These are phyloP conservation scores for Tremellales sp. DNA, from an alignment of 1,284 basidiomycete species.

Conservation along the genomic window DNA sequence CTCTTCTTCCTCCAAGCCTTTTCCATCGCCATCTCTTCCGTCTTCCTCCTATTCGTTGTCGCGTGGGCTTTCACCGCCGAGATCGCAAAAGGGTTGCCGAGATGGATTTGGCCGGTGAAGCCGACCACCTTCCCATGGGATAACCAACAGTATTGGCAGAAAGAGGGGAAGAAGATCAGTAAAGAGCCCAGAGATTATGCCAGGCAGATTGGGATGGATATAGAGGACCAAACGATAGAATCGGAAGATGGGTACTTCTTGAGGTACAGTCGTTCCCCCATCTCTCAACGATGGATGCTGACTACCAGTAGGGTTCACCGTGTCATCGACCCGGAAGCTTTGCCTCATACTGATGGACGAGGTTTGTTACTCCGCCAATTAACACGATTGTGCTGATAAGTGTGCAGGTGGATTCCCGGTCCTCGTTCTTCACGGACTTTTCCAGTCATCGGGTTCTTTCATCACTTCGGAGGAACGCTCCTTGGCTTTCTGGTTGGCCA, in stretches of 20 bases:
- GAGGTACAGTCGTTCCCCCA: constrained; percentile 35
- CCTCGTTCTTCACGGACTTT: constrained; percentile 60
- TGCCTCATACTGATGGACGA: constrained; percentile 49
- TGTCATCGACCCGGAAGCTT: constrained; percentile 53
- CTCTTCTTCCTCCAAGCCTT: constrained; percentile 52
- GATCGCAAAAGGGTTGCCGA: constrained; percentile 32
- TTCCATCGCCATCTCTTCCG: constrained; percentile 53
- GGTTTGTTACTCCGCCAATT: constrained; percentile 26
- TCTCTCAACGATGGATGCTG: constrained; percentile 1
- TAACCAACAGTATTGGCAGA: constrained; percentile 51
- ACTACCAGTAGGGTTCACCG: constrained; percentile 50
- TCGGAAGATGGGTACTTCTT: constrained; percentile 60
- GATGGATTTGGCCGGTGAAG: constrained; percentile 32
- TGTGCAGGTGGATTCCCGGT: constrained; percentile 55
- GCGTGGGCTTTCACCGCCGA: constrained; percentile 47
- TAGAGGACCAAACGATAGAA: constrained; percentile 56
- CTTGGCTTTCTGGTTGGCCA: constrained; percentile 61
- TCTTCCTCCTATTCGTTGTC: constrained; percentile 53
- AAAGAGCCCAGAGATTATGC: constrained; percentile 60
- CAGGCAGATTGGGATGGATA: constrained; percentile 55
- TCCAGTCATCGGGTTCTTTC: constrained; percentile 61
- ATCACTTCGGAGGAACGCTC: constrained; percentile 61
- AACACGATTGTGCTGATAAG: not conserved
- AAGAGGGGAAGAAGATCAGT: constrained; percentile 51
- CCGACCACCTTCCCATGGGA: constrained; percentile 53